Base-by-base conservation (phyloP, 2,329 filamentous ascomycete genomes). In the Pseudogymnoascus sp. region DNA sequence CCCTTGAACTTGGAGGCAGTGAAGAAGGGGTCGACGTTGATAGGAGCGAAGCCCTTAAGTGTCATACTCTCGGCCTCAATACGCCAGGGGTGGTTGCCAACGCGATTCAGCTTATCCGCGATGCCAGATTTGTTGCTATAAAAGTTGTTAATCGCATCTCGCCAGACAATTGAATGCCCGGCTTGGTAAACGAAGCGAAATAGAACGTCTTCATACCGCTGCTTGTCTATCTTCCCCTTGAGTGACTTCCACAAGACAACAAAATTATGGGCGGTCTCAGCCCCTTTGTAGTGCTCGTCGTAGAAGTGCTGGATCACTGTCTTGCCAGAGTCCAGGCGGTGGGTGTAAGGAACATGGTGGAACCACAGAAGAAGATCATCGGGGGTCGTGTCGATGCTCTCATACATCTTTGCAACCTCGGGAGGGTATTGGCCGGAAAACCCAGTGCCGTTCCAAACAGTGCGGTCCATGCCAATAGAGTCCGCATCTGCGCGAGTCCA, bases 301-400 rank as follows among this genome's bases (percentile, higher is more conserved):
- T 87, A 87, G 71, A 87, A 86, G 69, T 87, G 83, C 69, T 87
- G 85, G 61, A 87, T 87, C 2, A 90, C 85, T 0, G 87, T 88
- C 73, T 87, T 83, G 10, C 86, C 85, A 0, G 81, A 84, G 9
- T 85, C 78, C 1, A 90, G 79, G 6, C 72, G 73, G 40, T 88
- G 82, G 0, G 84, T 88, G 71, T 88, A 91, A 3, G 82, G 81
- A 0, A 90, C 85, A 69, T 91, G 88, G 72, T 90, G 88, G 75
- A 90, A 90, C 87, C 87, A 91, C 1, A 90, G 77, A 2, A 90
- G 73, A 1, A 90, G 76, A 21, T 90, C 78, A 65, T 90, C 87
- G 0, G 87, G 87, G 0, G 87, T 90, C 0, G 83, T 86, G 13
- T 82, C 79, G 17, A 85, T 76, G 47, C 81, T 74, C 68, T 90